Conservation (phyloP, 768 basidiomycete species). For the Suillus lakei region DNA sequence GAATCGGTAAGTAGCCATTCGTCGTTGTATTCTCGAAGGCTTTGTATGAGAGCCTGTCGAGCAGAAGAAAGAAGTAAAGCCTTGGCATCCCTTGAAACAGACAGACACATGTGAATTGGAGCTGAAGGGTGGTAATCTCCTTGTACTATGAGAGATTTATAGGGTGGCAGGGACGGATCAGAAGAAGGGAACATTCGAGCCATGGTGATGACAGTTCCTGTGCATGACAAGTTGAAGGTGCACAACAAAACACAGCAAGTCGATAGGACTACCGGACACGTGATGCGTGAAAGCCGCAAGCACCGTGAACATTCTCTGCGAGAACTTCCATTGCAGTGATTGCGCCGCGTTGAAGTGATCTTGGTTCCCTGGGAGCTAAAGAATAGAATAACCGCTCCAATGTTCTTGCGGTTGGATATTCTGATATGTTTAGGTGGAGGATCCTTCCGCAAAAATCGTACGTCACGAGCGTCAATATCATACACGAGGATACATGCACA, state of each 20-base stretch:
- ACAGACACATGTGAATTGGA: constrained; percentile 69
- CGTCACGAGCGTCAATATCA: background rate
- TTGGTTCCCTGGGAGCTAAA: background rate
- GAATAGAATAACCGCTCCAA: background rate
- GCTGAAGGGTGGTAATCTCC: constrained; percentile 71
- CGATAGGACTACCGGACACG: constrained; percentile 21
- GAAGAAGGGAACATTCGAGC: constrained; percentile 47
- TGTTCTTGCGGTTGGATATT: background rate
- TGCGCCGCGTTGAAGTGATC: background rate
- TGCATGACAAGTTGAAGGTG: background rate
- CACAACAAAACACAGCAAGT: background rate
- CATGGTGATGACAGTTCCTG: constrained; percentile 8
- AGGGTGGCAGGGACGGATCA: constrained; percentile 51
- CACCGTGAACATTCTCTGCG: background rate
- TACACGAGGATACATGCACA: background rate
- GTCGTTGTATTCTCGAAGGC: constrained; percentile 56
- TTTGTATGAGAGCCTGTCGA: constrained; percentile 44
- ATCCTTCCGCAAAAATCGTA: background rate
- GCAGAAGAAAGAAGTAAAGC: constrained; percentile 60
- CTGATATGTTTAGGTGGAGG: background rate
- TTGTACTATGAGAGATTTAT: constrained; percentile 61
- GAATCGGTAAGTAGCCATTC: constrained; percentile 42
- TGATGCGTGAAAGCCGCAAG: constrained; percentile 3
- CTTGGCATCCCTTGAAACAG: constrained; percentile 39
- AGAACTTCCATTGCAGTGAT: background rate